Evolutionary conservation across 805 yeast species (phyloP).

Genomic region (Saccharomycopsis selenospora): DNA sequence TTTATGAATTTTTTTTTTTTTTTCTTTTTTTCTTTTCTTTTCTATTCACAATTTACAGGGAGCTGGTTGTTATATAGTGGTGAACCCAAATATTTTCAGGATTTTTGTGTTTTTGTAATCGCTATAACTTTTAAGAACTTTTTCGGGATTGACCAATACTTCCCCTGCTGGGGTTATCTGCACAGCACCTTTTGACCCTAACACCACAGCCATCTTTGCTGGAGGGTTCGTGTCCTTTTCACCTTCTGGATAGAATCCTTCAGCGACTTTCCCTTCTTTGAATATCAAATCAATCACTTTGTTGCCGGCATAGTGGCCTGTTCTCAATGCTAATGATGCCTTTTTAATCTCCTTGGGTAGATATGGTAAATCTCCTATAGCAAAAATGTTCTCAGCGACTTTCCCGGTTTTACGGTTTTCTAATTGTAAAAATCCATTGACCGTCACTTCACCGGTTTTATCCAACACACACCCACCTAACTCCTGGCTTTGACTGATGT

Average conservation of each 20-base stretch:
- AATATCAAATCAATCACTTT: conserved; percentile 23
- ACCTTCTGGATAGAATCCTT: not conserved
- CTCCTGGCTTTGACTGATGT: conserved; percentile 22
- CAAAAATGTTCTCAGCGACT: conserved; percentile 28
- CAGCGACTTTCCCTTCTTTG: too few relatives aligned
- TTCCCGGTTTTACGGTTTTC: conserved; percentile 1
- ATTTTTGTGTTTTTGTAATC: conserved; percentile 13
- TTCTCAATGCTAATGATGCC: conserved; percentile 33
- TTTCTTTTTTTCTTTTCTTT: too few relatives aligned
- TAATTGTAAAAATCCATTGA: conserved; percentile 27
- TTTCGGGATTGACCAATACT: conserved; percentile 8
- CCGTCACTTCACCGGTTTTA: conserved; percentile 22
- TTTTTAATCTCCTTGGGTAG: conserved; percentile 32
- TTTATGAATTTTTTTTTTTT: too few relatives aligned
- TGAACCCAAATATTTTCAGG: not conserved
- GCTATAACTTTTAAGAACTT: conserved; percentile 1
- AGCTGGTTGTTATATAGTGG: too few relatives aligned
- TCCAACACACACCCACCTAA: conserved; percentile 25
- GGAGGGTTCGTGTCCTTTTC: not conserved
- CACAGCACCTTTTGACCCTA: conserved; percentile 14
- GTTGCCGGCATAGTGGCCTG: conserved; percentile 26
- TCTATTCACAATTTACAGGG: too few relatives aligned
- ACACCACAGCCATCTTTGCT: conserved; percentile 19
- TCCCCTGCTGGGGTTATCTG: conserved; percentile 5
- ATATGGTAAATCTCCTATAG: conserved; percentile 31